Base-by-base conservation (phyloP, 2,329 filamentous ascomycete species). In the Hypoxylon sp. region DNA sequence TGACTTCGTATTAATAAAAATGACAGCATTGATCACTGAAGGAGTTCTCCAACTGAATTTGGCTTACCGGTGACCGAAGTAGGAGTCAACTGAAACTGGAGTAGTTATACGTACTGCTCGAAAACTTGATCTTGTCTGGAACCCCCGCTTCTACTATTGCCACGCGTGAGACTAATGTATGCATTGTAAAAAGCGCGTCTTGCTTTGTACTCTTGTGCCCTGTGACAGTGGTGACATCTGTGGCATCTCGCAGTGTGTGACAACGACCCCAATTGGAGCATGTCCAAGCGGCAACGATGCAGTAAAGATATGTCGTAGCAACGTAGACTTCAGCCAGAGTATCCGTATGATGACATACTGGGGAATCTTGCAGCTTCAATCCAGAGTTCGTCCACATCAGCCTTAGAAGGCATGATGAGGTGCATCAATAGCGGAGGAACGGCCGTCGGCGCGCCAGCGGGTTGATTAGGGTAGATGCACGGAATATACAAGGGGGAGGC, bases 1-100 rank as follows among this genome's bases (percentile, higher is more conserved):
- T 57, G 37, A 60, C 42, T 61, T 72, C 59, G 65, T 69, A 74
- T 72, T 73, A 66, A 73, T 73, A 66, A 71, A 54, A 50, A 68
- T 72, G 70, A 72, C 71, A 85, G 82, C 70, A 79, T 84, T 71
- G 82, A 84, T 68, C 82, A 82, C 74, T 82, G 76, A 75, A 75
- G 65, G 60, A 72, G 54, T 57, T 35, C 55, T 66, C 70, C 61
- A 25, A 69, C 58, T 63, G 62, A 67, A 55, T 46, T 58, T 53
- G 69, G 44, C 64, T 54, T 65, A 53, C 65, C 66, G 71, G 68
- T 35, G 49, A 63, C 74, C 66, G 71, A 72, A 71, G 70, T 68
- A 73, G 67, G 65, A 72, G 55, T 54, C 27, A 37, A 58, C 40
- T 25, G 40, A 58, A 64, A 68, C 64, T 61, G 33, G 57, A 60